These are phyloP conservation scores for Centella asiatica DNA, from an alignment of 129 eudicot species.

Conservation along the genomic window DNA sequence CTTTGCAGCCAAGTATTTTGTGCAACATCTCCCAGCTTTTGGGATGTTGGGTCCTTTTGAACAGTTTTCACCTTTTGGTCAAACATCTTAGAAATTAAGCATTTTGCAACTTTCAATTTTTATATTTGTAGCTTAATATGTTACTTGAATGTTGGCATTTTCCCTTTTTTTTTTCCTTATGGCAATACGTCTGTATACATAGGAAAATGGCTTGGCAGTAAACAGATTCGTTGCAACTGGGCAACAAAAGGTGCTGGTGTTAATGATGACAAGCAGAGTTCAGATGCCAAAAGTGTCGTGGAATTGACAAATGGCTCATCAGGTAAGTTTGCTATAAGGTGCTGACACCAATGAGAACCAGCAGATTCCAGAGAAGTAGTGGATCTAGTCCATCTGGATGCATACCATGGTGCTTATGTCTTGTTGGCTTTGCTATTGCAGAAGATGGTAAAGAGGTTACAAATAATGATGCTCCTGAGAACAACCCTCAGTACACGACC, in stretches of 20 bases:
- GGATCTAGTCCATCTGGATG: background rate
- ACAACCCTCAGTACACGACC: too few relatives aligned
- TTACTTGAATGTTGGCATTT: background rate
- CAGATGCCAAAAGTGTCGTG: conserved; percentile 80
- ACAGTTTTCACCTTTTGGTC: background rate
- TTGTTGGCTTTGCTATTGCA: conserved; percentile 25
- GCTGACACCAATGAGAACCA: background rate
- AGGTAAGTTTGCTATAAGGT: conserved; percentile 15
- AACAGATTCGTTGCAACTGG: conserved; percentile 97
- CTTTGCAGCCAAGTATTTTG: background rate
- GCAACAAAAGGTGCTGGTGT: conserved; percentile 90
- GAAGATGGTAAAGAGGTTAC: conserved; percentile 79
- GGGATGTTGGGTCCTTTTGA: background rate
- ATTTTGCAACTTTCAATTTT: background rate
- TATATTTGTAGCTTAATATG: too few relatives aligned
- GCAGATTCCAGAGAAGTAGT: background rate
- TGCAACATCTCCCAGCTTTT: background rate
- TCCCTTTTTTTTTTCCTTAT: background rate
- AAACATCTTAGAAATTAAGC: conserved; percentile 2
- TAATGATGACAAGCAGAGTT: conserved; percentile 70
- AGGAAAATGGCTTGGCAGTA: conserved; percentile 97
- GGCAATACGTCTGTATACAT: conserved; percentile 7
- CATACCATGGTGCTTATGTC: background rate
- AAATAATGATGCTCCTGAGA: conserved; percentile 75
- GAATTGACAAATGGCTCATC: conserved; percentile 73